A percentile compares a stretch with the other conserved stretches of the same genome.
phyloP scores from a whole-genome alignment of 768 basidiomycete species.

The Boletus tylopilopsis region DNA sequence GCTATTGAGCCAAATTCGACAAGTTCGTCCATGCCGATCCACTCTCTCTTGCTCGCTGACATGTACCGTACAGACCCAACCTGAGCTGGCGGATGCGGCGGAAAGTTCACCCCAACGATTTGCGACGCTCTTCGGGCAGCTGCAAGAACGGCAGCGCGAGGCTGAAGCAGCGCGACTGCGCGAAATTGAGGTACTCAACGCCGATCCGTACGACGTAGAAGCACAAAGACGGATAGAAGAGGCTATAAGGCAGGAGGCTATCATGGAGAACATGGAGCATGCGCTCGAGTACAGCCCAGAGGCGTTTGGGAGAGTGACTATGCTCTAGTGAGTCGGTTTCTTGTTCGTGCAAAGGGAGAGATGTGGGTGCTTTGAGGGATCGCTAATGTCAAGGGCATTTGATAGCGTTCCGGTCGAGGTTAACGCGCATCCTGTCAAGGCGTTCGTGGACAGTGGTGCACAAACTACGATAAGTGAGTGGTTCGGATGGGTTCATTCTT shows the following conservation, averaged over 20 bases:
- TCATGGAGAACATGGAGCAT: slow-evolving; percentile 90
- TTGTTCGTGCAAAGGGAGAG: background rate
- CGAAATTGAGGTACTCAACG: slow-evolving; percentile 68
- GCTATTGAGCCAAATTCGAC: slow-evolving; percentile 69
- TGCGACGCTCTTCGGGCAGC: slow-evolving; percentile 64
- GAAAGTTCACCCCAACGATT: slow-evolving; percentile 68
- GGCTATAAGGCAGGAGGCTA: slow-evolving; percentile 82
- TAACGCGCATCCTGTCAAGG: slow-evolving; percentile 85
- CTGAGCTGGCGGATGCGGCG: slow-evolving; percentile 76
- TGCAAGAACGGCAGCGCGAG: slow-evolving; percentile 50
- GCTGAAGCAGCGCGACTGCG: slow-evolving; percentile 55
- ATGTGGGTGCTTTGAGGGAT: slow-evolving; percentile 1
- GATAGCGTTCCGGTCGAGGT: slow-evolving; percentile 86
- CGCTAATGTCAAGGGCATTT: slow-evolving; percentile 10
- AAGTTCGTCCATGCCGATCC: slow-evolving; percentile 37
- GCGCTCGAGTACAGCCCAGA: slow-evolving; percentile 94
- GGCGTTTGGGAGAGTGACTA: slow-evolving; percentile 88
- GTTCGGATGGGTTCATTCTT: background rate
- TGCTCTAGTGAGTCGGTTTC: slow-evolving; percentile 82
- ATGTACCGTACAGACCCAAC: slow-evolving; percentile 52
- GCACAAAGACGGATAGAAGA: slow-evolving; percentile 94
- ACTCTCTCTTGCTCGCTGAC: background rate
- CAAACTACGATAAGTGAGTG: slow-evolving; percentile 93
- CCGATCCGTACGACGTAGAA: slow-evolving; percentile 88
- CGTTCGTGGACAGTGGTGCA: slow-evolving; percentile 98